A percentile compares a stretch with the other conserved stretches of the same genome.
Conservation (phyloP, 2,329 filamentous ascomycete genomes). For the Drechslerella dactyloides region DNA sequence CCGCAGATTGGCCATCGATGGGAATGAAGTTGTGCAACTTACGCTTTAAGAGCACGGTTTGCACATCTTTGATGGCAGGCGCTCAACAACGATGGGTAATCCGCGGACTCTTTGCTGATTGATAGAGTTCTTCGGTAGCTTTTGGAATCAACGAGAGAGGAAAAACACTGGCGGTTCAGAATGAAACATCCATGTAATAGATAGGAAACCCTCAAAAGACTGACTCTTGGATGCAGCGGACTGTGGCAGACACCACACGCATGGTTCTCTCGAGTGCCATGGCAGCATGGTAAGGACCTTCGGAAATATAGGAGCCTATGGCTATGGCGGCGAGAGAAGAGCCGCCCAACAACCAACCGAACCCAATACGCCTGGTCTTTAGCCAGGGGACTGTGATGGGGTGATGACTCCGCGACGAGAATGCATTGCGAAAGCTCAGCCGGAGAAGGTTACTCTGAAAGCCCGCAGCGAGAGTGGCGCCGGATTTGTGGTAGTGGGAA, state of each 20-base stretch:
- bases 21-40: slow-evolving; percentile 2
- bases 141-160: neutral
- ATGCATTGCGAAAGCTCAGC: slow-evolving; percentile 1
- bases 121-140: slow-evolving; percentile 39
- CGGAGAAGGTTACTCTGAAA: neutral
- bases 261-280: slow-evolving; percentile 47
- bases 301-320: slow-evolving; percentile 25
- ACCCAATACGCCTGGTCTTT: neutral
- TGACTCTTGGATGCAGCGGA: slow-evolving; percentile 49
- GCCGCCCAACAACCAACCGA: slow-evolving; percentile 28
- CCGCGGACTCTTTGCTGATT: slow-evolving; percentile 13
- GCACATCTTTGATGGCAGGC: slow-evolving; percentile 45
- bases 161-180: slow-evolving; percentile 14
- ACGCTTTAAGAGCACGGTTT: slow-evolving; percentile 36
- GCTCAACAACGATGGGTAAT: slow-evolving; percentile 27
- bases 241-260: slow-evolving; percentile 38
- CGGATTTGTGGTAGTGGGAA: neutral
- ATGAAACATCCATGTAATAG: neutral
- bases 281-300: slow-evolving; percentile 37
- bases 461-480: neutral
- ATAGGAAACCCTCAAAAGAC: neutral
- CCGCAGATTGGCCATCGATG: neutral
- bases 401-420: neutral
- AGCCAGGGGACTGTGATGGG: slow-evolving; percentile 12
- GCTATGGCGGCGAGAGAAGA: slow-evolving; percentile 18